phyloP scores from a whole-genome alignment of 1,284 basidiomycete species.

The Cutaneotrichosporon dermatis region DNA sequence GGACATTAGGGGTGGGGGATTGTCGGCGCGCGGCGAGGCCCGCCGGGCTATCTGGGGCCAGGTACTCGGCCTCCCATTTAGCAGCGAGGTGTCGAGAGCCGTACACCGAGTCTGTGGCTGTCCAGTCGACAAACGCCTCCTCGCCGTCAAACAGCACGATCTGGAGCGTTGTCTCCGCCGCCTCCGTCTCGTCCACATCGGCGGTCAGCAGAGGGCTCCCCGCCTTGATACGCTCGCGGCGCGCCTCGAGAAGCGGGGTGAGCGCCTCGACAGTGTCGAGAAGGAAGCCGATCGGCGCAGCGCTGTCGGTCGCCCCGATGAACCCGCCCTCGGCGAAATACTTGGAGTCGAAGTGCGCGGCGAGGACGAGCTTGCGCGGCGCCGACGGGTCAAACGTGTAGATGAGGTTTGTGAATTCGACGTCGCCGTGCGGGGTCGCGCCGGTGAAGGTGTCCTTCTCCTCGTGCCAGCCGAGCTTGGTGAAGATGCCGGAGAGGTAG shows the following conservation, averaged over 20 bases:
- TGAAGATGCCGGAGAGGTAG: constrained; percentile 67
- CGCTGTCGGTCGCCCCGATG: constrained; percentile 95
- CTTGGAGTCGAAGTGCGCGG: constrained; percentile 96
- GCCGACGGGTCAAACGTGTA: constrained; percentile 90
- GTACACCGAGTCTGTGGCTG: constrained; percentile 83
- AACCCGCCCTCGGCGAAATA: constrained; percentile 69
- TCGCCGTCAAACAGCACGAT: constrained; percentile 98
- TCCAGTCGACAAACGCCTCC: constrained; percentile 92
- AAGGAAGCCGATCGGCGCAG: constrained; percentile 90
- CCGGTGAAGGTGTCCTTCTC: constrained; percentile 65
- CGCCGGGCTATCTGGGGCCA: constrained; percentile 50
- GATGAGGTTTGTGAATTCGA: constrained; percentile 83
- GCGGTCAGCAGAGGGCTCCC: constrained; percentile 30
- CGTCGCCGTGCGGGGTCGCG: constrained; percentile 74
- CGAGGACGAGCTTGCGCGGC: constrained; percentile 71
- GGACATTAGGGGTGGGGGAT: constrained; percentile 56
- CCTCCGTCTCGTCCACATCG: constrained; percentile 63
- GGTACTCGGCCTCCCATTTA: constrained; percentile 69
- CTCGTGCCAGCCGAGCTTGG: constrained; percentile 73
- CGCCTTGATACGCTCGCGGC: constrained; percentile 57
- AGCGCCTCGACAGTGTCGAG: constrained; percentile 81
- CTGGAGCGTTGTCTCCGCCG: constrained; percentile 78
- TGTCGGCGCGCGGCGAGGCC: constrained; percentile 59
- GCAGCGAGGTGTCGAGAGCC: constrained; percentile 84
- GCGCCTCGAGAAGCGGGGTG: constrained; percentile 63